Evolutionary conservation across 331 rosid genomes (phyloP).

Genomic region (Telfairia occidentalis): DNA sequence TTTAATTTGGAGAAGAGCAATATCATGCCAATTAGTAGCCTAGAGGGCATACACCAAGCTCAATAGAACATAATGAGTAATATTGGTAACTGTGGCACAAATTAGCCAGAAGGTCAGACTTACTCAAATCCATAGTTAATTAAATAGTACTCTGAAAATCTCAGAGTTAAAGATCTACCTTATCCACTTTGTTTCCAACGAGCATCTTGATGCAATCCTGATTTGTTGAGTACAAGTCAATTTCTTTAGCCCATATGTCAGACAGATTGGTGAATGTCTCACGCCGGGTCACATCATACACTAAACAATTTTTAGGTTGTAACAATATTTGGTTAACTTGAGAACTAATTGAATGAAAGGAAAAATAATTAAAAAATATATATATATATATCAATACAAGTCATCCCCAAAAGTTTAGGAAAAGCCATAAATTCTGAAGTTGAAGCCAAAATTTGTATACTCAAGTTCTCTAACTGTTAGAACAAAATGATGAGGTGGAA

Average conservation of each 20-base stretch:
- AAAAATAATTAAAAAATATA: background rate
- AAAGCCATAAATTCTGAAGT: background rate
- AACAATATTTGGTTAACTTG: background rate
- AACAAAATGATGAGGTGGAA: background rate
- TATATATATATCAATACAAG: background rate
- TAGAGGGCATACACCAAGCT: background rate
- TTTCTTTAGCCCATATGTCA: conserved; percentile 55
- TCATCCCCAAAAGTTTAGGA: background rate
- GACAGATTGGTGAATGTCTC: conserved; percentile 39
- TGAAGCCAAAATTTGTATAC: background rate
- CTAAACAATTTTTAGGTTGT: conserved; percentile 1
- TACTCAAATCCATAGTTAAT: background rate
- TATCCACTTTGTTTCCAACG: conserved; percentile 18
- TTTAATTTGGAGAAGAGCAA: background rate
- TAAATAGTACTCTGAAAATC: background rate
- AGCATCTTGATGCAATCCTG: conserved; percentile 9
- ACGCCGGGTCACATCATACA: conserved; percentile 8
- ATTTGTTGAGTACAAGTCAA: conserved; percentile 19
- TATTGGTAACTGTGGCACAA: background rate
- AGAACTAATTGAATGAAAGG: background rate
- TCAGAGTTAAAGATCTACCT: conserved; percentile 3
- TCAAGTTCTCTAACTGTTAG: background rate
- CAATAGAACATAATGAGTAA: background rate
- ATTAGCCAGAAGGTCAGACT: background rate
- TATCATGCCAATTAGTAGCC: background rate